Evolutionary conservation across 202 grass and related monocot genomes (phyloP), one percentile per base, ranked within the genome.

Genomic region (Panicum hallii): DNA sequence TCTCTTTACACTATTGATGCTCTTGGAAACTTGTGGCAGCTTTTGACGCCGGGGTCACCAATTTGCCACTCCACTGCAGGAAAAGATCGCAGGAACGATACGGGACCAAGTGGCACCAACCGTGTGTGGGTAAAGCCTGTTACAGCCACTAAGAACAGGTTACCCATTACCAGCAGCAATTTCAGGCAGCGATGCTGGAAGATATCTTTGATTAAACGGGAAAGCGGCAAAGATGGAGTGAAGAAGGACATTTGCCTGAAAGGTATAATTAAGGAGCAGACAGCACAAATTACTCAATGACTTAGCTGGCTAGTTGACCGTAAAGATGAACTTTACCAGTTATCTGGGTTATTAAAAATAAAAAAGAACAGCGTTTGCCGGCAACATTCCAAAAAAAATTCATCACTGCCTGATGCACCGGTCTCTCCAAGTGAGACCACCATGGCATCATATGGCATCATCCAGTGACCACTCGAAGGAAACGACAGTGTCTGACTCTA

Each of bases 391-490:
- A 70, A 48, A 74, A 85, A 64, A 8, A 57, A 73, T 43, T 67
- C 56, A 26, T 82, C 82, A 61, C 47, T 28, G 49, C 12, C 12
- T 58, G 47, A 77, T 57, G 40, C 57, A 13, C 13, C 30, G 52
- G 74, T 63, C 34, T 38, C 38, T 63, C 65, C 12, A 28, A 65
- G 17, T 63, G 28, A 70, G 82, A 87, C 72, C 81, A 87, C 50
- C 75, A 72, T 79, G 53, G 23, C 75, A 84, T 83, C 79, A 75
- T 40, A 77, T 85, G 50, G 17, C 76, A 84, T 83, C 80, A 77
- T 44, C 54, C 63, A 77, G 54, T 47, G 79, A 82, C 72, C 70
- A 64, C 84, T 7, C 4, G n/a, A 75, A 40, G 56, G 40, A 49
- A 83, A 23, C 11, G 75, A 30, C 52, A 65, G 15, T 56, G 47